Evolutionary conservation across 768 basidiomycete species (phyloP).

Genomic region (Rhodotorula paludigena): DNA sequence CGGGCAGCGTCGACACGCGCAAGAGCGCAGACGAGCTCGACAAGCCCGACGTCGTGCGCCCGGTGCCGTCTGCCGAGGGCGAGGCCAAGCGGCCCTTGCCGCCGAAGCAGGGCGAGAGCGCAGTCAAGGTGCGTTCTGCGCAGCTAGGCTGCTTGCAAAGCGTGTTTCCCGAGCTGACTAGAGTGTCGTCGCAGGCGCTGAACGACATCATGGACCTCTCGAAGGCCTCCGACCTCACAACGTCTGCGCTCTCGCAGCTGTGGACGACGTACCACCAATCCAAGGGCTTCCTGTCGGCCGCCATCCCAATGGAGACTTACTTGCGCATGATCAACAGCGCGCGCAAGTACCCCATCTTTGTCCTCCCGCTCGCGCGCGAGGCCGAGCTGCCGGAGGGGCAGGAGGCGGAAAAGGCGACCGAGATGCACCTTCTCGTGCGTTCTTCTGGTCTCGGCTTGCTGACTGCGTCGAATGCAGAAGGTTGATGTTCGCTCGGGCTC

Average conservation of each 20-base stretch:
- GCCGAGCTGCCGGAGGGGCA: conserved; percentile 52
- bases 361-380: conserved; percentile 70
- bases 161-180: neutral
- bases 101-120: conserved; percentile 17
- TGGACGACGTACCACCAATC: conserved; percentile 88
- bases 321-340: conserved; percentile 62
- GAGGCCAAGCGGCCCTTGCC: neutral
- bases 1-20: conserved; percentile 14
- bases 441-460: neutral
- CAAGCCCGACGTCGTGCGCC: conserved; percentile 11
- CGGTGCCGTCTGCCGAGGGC: conserved; percentile 10
- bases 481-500: too few species aligned
- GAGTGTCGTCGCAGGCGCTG: conserved; percentile 59
- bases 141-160: accelerated
- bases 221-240: conserved; percentile 61
- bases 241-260: conserved; percentile 68
- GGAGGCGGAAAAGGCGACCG: conserved; percentile 54
- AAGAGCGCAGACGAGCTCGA: neutral
- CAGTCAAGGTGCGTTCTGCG: conserved; percentile 45
- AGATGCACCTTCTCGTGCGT: conserved; percentile 46
- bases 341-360: conserved; percentile 66
- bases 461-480: neutral
- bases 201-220: conserved; percentile 72
- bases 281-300: conserved; percentile 77
- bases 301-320: conserved; percentile 69